Evolutionary conservation across 345 rosid genomes (phyloP).

Genomic region (Dovyalis caffra): DNA sequence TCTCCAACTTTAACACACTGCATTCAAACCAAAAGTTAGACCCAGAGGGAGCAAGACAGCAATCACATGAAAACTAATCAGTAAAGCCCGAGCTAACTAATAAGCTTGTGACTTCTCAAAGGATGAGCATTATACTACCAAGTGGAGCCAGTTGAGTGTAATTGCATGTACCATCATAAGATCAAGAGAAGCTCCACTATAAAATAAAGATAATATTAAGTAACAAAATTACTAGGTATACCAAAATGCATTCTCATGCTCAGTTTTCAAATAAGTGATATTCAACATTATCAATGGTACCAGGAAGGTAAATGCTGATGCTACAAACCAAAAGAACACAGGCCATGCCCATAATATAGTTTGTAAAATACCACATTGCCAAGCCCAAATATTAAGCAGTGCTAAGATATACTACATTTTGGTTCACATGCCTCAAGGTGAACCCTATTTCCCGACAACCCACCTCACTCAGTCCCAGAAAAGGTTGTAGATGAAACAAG

Average conservation of each 20-base stretch:
- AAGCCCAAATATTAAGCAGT: neutral
- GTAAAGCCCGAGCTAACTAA: neutral
- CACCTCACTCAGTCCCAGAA: neutral
- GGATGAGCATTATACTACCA: neutral
- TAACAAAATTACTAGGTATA: too few species aligned
- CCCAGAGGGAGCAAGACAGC: neutral
- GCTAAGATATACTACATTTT: neutral
- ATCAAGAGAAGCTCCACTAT: neutral
- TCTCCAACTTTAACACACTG: conserved; percentile 73
- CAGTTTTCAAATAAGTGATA: neutral
- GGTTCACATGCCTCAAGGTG: neutral
- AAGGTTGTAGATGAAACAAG: neutral
- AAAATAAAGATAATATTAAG: neutral
- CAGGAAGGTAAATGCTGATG: neutral
- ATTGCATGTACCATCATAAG: neutral
- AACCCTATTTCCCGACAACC: neutral
- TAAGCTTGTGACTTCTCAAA: neutral
- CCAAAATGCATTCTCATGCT: neutral
- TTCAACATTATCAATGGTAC: neutral
- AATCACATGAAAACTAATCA: neutral
- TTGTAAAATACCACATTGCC: neutral
- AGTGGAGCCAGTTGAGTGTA: neutral
- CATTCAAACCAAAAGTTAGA: conserved; percentile 28
- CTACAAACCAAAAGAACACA: neutral
- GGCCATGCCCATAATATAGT: neutral